Base-by-base conservation (phyloP, 1,284 basidiomycete species). In the Ustilago vetiveriae region DNA sequence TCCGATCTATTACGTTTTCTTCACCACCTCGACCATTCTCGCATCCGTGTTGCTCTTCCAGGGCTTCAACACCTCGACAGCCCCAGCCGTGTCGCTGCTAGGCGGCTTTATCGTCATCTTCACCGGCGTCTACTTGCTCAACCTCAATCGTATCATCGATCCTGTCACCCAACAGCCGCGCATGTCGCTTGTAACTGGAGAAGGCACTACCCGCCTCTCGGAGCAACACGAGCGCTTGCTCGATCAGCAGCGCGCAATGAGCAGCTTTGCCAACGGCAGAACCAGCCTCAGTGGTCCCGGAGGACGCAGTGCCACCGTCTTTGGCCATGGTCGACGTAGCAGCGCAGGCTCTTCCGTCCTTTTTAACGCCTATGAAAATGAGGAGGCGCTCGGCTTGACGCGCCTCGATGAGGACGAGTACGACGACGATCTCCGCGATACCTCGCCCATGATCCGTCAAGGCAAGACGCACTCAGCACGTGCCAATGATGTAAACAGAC, bases 1-100 rank as follows among this genome's bases (percentile, higher is more conserved):
- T 82, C 95, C 96, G 0, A 91, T 96, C 86, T 98, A 98, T 85
- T 98, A 95, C 80, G 95, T 98, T 82, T 90, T 92, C 83, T 99
- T 99, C 85, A 94, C 94, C n/a, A 92, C 92, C 2, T 90, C 90
- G 11, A 98, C 95, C 24, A 92, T 97, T 78, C 86, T 95, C 48
- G 94, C 95, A 0, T 97, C 94, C 47, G 88, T 97, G 68, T 93
- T 98, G 72, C 88, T 98, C 63, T 98, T 98, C 86, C 91, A 92
- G 85, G 95, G 95, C 1, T 92, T 98, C 86, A 94, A 97, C 84
- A 98, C 93, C 3, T 88, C 89, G 17, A 89, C 88, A 4, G 87
- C 92, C 3, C 68, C 75, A 16, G 80, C 79, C 22, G 73, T 81
- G 3, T 80, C 80, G 22, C 65, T 81, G 23, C 58, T 81, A 3